A percentile compares a stretch with the other conserved stretches of the same genome.
Conservation (phyloP, 2,329 filamentous ascomycete species). For the Phialophora tarda region DNA sequence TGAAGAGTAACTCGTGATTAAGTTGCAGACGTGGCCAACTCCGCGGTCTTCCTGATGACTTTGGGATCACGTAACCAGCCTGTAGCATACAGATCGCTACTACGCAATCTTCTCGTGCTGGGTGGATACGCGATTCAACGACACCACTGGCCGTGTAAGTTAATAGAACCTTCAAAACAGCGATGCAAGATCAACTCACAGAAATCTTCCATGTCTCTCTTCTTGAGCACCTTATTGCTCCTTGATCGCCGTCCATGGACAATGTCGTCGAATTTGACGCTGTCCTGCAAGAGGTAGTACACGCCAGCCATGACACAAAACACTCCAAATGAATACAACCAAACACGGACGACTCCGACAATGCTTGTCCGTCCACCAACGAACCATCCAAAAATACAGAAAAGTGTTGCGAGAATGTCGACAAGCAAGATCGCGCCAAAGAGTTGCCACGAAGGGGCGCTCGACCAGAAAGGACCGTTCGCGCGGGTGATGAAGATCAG, state of each 20-base stretch:
- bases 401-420: slow-evolving; percentile 82
- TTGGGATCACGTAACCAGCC: slow-evolving; percentile 22
- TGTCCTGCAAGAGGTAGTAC: slow-evolving; percentile 83
- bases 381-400: slow-evolving; percentile 86
- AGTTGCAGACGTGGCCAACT: slow-evolving; percentile 24
- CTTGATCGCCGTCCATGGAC: slow-evolving; percentile 80
- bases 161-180: slow-evolving; percentile 13
- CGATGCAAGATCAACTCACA: slow-evolving; percentile 62
- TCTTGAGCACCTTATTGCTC: slow-evolving; percentile 79
- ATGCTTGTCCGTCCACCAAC: slow-evolving; percentile 71
- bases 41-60: slow-evolving; percentile 12
- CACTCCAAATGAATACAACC: slow-evolving; percentile 88
- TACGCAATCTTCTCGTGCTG: slow-evolving; percentile 89
- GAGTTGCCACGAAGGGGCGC: slow-evolving; percentile 85
- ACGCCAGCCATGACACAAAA: slow-evolving; percentile 81
- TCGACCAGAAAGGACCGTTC: slow-evolving; percentile 91
- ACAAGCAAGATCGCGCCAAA: slow-evolving; percentile 77
- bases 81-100: slow-evolving; percentile 36
- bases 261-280: slow-evolving; percentile 82
- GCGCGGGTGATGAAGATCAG: slow-evolving; percentile 95
- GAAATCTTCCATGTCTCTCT: slow-evolving; percentile 86
- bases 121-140: slow-evolving; percentile 85
- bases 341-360: slow-evolving; percentile 84
- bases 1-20: slow-evolving; percentile 17
- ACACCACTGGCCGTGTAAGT: slow-evolving; percentile 73